These are phyloP conservation scores for Colletotrichum cordylinicola DNA, from an alignment of 2,329 filamentous ascomycete genomes.

Conservation along the genomic window DNA sequence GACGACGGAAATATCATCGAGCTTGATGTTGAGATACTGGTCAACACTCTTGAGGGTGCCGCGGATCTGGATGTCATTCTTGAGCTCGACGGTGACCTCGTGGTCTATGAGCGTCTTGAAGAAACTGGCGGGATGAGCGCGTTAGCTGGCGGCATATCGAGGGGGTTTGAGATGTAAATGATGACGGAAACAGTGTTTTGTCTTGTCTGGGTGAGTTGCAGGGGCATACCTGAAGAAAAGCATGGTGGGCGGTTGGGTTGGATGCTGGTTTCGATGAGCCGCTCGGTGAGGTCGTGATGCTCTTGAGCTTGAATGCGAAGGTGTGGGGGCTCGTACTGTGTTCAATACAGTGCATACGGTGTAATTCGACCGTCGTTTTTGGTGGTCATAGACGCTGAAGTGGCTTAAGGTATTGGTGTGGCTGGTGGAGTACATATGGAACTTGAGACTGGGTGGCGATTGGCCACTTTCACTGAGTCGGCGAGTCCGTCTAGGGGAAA, in stretches of 20 bases:
- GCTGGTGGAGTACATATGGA: background rate
- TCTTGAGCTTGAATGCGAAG: background rate
- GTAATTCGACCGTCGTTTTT: background rate
- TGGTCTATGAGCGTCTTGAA: conserved; percentile 99
- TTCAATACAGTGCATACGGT: background rate
- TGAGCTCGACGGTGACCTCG: conserved; percentile 97
- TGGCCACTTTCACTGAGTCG: background rate
- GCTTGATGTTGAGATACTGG: conserved; percentile 98
- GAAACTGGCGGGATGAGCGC: conserved; percentile 65
- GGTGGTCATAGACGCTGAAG: background rate
- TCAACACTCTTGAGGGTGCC: conserved; percentile 97
- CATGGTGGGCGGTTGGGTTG: conserved; percentile 36
- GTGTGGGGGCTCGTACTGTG: conserved; percentile 4
- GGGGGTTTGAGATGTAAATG: background rate
- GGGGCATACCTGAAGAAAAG: conserved; percentile 50
- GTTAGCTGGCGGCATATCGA: background rate
- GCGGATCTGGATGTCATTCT: conserved; percentile 98
- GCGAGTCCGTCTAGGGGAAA: background rate
- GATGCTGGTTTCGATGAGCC: conserved; percentile 6
- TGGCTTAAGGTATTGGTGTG: background rate
- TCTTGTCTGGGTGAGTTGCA: background rate
- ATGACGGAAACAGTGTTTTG: background rate
- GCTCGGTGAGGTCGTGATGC: conserved; percentile 11
- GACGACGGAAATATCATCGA: conserved; percentile 91
- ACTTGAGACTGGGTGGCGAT: background rate